Conservation (phyloP, 2,329 filamentous ascomycete genomes). For the Pseudonectria foliicola region DNA sequence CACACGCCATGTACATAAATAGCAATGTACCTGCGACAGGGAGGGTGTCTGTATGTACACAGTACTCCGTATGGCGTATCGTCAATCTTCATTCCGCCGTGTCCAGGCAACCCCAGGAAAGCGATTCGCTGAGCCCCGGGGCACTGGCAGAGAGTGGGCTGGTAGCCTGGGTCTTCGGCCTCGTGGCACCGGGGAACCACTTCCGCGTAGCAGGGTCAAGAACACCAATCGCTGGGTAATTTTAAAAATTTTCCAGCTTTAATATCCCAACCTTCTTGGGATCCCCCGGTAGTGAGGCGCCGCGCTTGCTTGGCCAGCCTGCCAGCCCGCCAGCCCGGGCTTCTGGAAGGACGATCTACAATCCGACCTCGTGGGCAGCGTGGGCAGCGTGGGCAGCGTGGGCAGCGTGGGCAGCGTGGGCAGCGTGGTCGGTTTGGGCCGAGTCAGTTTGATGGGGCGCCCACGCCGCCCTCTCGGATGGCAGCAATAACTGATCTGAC, state of each 20-base stretch:
- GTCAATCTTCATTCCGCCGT: constrained; percentile 12
- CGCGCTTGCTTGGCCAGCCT: constrained; percentile 14
- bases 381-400: too few species aligned
- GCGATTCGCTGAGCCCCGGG: constrained; percentile 12
- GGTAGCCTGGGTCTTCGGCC: constrained; percentile 8
- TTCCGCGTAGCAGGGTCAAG: constrained; percentile 21
- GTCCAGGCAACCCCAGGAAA: constrained; percentile 14
- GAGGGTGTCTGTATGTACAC: too few species aligned
- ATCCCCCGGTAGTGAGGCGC: constrained; percentile 11
- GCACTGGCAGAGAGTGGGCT: constrained; percentile 7
- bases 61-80: constrained; percentile 5
- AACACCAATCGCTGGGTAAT: constrained; percentile 21
- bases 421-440: not conserved
- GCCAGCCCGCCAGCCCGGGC: too few species aligned
- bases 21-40: not conserved
- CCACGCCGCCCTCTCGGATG: too few species aligned
- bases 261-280: constrained; percentile 16
- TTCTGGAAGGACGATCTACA: constrained; percentile 23
- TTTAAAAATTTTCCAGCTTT: constrained; percentile 21
- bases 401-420: too few species aligned
- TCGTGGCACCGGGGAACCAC: constrained; percentile 26
- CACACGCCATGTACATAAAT: too few species aligned
- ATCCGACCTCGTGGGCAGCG: constrained; percentile 12
- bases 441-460: not conserved
- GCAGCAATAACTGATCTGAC: too few species aligned